Evolutionary conservation across 2,329 filamentous ascomycete genomes (phyloP), one percentile per base, ranked within the genome.

Genomic region (Alternaria viburni): DNA sequence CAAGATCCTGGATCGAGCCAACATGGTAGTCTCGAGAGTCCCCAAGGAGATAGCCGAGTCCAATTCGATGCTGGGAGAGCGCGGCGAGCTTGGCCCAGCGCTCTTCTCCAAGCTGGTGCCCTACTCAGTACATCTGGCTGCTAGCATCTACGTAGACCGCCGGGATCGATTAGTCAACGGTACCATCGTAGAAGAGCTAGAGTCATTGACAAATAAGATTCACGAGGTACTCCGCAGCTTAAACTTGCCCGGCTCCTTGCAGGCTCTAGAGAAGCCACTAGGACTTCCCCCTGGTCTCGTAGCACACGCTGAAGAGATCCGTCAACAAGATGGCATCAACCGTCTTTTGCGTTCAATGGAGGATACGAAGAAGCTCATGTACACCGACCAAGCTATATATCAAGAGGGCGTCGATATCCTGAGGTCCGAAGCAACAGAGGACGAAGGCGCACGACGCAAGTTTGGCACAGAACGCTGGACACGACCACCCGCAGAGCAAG

Each of bases 131-230:
- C 96, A 99, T 74, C 88, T 98, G 52, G 96, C 96, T 8, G 93
- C 94, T 1, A 97, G 93, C 51, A 97, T 98, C 32, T 99, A 99
- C 75, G 93, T 93, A 59, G 94, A 98, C 76, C 88, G 94, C 13
- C 87, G 94, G 61, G 94, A 99, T 78, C 88, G 93, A n/a, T 84
- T 97, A 61, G 90, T 99, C 46, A 97, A 96, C 75, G 91, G 93
- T 69, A 92, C 88, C 54, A 93, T 98, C 30, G 91, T 97, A 52
- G 89, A 91, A 25, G 91, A 96, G 74, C 83, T 98, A 5, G 94
- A 98, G 72, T 86, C 84, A 0, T 86, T 98, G 70, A 97, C 93
- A 0, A 89, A 91, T 62, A 89, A 90, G 66, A 85, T 98, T 0
- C 91, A 97, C 73, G 90, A 93, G 70, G 78, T 94, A 0, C 82